A percentile compares a stretch with the other conserved stretches of the same genome.
Conservation (phyloP, 176 grass and related monocot species). For the Olyra latifolia region DNA sequence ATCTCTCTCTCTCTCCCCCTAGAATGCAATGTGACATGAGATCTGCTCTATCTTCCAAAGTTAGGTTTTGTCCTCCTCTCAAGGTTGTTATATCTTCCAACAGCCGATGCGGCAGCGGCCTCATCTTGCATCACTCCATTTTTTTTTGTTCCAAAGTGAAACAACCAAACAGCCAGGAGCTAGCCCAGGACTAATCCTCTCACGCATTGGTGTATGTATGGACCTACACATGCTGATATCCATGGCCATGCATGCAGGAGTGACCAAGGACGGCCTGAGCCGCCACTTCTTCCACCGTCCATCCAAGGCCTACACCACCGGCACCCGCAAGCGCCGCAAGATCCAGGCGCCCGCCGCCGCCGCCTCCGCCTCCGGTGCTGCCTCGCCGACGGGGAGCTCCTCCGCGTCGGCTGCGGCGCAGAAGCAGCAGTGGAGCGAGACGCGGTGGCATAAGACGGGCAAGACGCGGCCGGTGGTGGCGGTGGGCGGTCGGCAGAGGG, state of each 20-base stretch:
- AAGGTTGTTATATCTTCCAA: constrained; percentile 64
- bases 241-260: constrained; percentile 53
- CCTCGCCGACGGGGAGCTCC: not conserved
- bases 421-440: constrained; percentile 58
- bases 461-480: constrained; percentile 78
- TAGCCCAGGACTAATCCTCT: not conserved
- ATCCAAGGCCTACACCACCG: constrained; percentile 96
- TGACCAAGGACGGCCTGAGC: constrained; percentile 84
- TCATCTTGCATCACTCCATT: constrained; percentile 22
- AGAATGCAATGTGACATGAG: constrained; percentile 43
- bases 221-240: constrained; percentile 26
- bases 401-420: not conserved
- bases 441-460: constrained; percentile 97
- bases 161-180: constrained; percentile 21
- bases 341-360: constrained; percentile 49
- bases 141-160: constrained; percentile 27
- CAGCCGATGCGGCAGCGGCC: constrained; percentile 10
- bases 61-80: constrained; percentile 64
- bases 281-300: constrained; percentile 92
- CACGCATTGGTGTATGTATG: not conserved
- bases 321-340: constrained; percentile 87
- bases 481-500: constrained; percentile 60
- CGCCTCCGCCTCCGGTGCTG: not conserved
- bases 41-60: constrained; percentile 52
- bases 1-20: constrained; percentile 19